phyloP scores from a whole-genome alignment of 108 stramenopile species.

The Pseudonitzschia multistriata region DNA sequence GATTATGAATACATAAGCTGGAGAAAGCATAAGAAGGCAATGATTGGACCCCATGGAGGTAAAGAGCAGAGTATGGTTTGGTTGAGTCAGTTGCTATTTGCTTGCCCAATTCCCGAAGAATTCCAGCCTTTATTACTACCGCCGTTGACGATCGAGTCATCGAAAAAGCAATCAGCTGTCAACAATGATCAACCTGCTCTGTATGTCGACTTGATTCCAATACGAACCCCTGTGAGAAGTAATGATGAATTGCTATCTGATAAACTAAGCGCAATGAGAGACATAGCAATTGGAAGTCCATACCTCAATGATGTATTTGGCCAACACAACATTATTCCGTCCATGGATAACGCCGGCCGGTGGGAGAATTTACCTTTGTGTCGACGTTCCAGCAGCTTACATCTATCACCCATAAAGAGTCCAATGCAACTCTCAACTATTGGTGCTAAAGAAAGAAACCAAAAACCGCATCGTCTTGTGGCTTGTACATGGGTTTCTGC shows the following conservation, averaged over 20 bases:
- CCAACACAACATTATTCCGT: conserved; percentile 49
- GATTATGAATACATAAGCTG: conserved; percentile 72
- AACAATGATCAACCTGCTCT: conserved; percentile 24
- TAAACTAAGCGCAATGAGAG: conserved; percentile 12
- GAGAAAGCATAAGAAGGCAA: conserved; percentile 25
- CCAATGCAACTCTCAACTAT: neutral
- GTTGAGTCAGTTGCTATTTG: conserved; percentile 48
- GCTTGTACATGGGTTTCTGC: conserved; percentile 37
- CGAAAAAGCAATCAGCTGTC: neutral
- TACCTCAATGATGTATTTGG: conserved; percentile 42
- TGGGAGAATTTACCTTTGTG: conserved; percentile 81
- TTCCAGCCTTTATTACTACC: conserved; percentile 20
- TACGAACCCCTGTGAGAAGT: conserved; percentile 55
- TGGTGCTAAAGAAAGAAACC: no score
- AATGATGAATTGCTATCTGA: conserved; percentile 25
- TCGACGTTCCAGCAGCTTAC: neutral
- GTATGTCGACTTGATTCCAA: conserved; percentile 72
- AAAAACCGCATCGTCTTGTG: conserved; percentile 23
- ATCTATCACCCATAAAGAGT: neutral
- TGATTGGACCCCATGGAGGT: conserved; percentile 39
- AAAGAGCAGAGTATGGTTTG: conserved; percentile 47
- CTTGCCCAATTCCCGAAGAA: conserved; percentile 65
- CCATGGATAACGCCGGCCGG: conserved; percentile 67
- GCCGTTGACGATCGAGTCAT: neutral
- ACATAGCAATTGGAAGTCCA: conserved; percentile 38